These are phyloP conservation scores for Penicillium mononematosum DNA, from an alignment of 495 filamentous ascomycete species.

Conservation along the genomic window DNA sequence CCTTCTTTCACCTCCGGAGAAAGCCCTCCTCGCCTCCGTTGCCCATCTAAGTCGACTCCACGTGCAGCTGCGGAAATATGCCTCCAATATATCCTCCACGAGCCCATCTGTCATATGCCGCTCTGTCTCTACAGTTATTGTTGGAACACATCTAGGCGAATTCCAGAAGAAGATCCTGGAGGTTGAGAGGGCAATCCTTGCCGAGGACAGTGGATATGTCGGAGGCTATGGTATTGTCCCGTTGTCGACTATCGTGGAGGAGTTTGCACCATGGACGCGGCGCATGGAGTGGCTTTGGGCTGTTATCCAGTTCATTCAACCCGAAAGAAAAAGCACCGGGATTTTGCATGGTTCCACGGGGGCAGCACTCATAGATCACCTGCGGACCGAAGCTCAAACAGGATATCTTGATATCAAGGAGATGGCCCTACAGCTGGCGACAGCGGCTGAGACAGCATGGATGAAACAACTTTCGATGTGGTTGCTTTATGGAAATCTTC, in stretches of 20 bases:
- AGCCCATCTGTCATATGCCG: slow-evolving; percentile 81
- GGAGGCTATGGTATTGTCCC: slow-evolving; percentile 92
- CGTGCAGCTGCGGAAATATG: slow-evolving; percentile 60
- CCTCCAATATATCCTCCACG: slow-evolving; percentile 60
- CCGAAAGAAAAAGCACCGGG: slow-evolving; percentile 29
- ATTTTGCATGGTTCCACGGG: slow-evolving; percentile 48
- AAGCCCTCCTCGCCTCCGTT: slow-evolving; percentile 73
- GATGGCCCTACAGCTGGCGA: slow-evolving; percentile 65
- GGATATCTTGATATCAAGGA: slow-evolving; percentile 84
- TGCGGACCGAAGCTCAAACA: slow-evolving; percentile 75
- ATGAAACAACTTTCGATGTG: slow-evolving; percentile 84
- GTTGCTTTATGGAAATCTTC: slow-evolving; percentile 83
- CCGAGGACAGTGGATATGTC: slow-evolving; percentile 68
- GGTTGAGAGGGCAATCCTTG: slow-evolving; percentile 75
- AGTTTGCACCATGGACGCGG: slow-evolving; percentile 82
- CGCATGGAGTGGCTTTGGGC: slow-evolving; percentile 83
- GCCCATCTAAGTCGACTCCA: slow-evolving; percentile 75
- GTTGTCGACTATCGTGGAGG: slow-evolving; percentile 74
- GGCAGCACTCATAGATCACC: slow-evolving; percentile 69
- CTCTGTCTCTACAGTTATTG: slow-evolving; percentile 78
- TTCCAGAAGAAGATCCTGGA: slow-evolving; percentile 83
- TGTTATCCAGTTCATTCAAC: slow-evolving; percentile 63
- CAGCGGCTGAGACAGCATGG: slow-evolving; percentile 84
- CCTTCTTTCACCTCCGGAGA: slow-evolving; percentile 73
- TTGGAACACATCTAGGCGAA: slow-evolving; percentile 65